Evolutionary conservation across 1,284 basidiomycete species (phyloP).

Genomic region (Boletus mariae): DNA sequence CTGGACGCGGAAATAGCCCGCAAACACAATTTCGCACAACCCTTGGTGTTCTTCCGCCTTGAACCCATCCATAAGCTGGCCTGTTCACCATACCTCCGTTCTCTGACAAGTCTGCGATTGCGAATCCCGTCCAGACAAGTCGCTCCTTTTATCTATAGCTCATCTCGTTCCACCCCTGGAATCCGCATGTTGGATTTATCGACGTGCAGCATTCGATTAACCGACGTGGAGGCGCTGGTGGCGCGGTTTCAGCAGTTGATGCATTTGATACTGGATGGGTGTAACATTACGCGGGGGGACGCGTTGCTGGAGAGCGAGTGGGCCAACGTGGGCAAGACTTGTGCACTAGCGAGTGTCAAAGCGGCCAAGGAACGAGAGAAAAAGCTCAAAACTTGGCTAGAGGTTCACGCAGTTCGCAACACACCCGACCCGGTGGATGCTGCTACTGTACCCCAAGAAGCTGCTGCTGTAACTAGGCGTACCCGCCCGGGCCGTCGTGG

Average conservation of each 20-base stretch:
- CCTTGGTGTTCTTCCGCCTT: constrained; percentile 68
- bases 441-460: constrained; percentile 1
- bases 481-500: constrained; percentile 46
- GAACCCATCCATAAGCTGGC: constrained; percentile 46
- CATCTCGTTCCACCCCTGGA: constrained; percentile 35
- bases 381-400: constrained; percentile 50
- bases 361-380: constrained; percentile 57
- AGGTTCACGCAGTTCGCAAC: constrained; percentile 24
- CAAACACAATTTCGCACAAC: constrained; percentile 57
- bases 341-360: constrained; percentile 51
- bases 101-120: constrained; percentile 49
- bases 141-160: constrained; percentile 39
- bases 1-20: constrained; percentile 38
- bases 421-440: neutral
- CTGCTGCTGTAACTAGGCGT: constrained; percentile 10
- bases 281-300: constrained; percentile 41
- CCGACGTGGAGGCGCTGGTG: constrained; percentile 50
- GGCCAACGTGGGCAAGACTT: constrained; percentile 51
- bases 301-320: constrained; percentile 45
- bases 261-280: constrained; percentile 56
- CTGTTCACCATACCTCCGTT: constrained; percentile 40
- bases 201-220: constrained; percentile 47
- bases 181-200: constrained; percentile 58
- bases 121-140: constrained; percentile 58
- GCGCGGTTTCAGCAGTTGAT: constrained; percentile 41